Evolutionary conservation across 129 eudicot genomes (phyloP).

Genomic region (Ambrosia trifida): DNA sequence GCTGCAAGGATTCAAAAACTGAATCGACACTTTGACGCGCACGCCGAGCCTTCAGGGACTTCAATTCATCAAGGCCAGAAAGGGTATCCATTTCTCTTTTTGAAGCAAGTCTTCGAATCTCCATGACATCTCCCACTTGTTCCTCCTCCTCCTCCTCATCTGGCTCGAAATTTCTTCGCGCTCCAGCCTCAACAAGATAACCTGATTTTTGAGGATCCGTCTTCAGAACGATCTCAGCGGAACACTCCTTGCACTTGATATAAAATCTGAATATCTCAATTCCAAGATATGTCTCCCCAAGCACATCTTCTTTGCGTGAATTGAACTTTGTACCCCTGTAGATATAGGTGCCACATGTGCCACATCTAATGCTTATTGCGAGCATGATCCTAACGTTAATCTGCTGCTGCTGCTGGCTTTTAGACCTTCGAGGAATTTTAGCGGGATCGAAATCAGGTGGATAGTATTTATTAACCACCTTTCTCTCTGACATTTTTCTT

Average conservation of each 20-base stretch:
- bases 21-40: constrained; percentile 63
- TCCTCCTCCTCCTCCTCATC: constrained; percentile 67
- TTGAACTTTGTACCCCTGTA: constrained; percentile 71
- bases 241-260: constrained; percentile 65
- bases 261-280: constrained; percentile 72
- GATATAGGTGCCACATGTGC: constrained; percentile 64
- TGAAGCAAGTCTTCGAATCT: constrained; percentile 30
- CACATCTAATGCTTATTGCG: constrained; percentile 74
- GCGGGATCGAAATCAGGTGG: constrained; percentile 88
- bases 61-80: constrained; percentile 67
- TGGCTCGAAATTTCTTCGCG: constrained; percentile 60
- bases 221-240: constrained; percentile 62
- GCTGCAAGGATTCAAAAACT: constrained; percentile 64
- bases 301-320: constrained; percentile 66
- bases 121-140: constrained; percentile 68
- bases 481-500: constrained; percentile 75
- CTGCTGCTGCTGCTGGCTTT: constrained; percentile 67
- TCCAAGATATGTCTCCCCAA: constrained; percentile 69
- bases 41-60: constrained; percentile 76
- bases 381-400: constrained; percentile 78
- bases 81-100: constrained; percentile 69
- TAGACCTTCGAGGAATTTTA: constrained; percentile 17
- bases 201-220: constrained; percentile 76
- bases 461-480: constrained; percentile 73
- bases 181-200: constrained; percentile 64